Evolutionary conservation across 495 filamentous ascomycete genomes (phyloP).

Genomic region (Podospora pseudopauciseta): DNA sequence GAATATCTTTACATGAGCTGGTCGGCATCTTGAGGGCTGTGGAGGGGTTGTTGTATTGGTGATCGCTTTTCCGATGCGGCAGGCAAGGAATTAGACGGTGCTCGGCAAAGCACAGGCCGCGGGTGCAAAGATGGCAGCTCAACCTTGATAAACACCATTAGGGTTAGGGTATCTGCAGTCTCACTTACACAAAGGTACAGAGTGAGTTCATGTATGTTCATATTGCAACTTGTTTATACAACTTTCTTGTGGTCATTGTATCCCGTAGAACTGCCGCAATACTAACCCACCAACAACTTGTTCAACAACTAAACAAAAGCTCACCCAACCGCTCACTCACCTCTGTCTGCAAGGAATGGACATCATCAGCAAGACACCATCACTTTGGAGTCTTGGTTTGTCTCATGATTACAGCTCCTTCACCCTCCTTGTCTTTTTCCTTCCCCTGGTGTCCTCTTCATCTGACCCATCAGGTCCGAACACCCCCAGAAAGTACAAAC

Average conservation of each 20-base stretch:
- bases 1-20: constrained; percentile 91
- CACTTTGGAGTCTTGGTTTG: too few species aligned
- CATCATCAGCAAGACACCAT: too few species aligned
- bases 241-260: too few species aligned
- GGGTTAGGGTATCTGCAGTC: background rate
- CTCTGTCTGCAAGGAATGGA: too few species aligned
- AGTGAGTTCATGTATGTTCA: too few species aligned
- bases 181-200: background rate
- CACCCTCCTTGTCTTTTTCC: background rate
- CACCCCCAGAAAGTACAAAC: background rate
- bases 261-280: too few species aligned
- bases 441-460: background rate
- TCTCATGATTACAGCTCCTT: background rate
- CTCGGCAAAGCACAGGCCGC: background rate
- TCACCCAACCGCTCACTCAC: too few species aligned
- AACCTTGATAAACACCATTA: background rate
- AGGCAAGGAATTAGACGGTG: background rate
- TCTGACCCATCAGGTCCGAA: background rate
- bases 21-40: constrained; percentile 28
- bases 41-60: background rate
- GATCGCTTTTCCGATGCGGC: background rate
- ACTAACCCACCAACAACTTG: too few species aligned
- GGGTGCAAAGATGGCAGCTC: too few species aligned
- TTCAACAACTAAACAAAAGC: too few species aligned
- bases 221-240: too few species aligned